Percentiles rank a stretch among this genome's conserved stretches.
Evolutionary conservation across 768 basidiomycete genomes (phyloP).

Genomic region (Phanerodontia chrysosporium): DNA sequence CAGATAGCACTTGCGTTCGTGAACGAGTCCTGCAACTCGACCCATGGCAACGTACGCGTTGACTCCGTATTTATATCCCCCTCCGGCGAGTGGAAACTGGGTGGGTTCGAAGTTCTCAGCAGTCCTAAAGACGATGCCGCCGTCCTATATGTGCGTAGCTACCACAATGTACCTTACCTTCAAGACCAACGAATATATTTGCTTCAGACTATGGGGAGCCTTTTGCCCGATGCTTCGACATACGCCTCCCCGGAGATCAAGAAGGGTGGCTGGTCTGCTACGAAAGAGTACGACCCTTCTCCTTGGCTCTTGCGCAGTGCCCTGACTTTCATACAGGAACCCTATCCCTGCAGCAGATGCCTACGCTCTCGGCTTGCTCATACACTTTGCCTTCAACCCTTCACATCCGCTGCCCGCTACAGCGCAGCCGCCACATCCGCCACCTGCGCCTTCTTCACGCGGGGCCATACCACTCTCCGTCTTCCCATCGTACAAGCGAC

Average conservation of each 20-base stretch:
- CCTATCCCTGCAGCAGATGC: conserved; percentile 62
- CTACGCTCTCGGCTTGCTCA: conserved; percentile 83
- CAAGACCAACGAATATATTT: conserved; percentile 14
- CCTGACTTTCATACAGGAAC: conserved; percentile 26
- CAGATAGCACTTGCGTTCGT: conserved; percentile 89
- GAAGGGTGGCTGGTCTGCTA: conserved; percentile 75
- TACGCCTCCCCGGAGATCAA: conserved; percentile 84
- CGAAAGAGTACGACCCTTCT: conserved; percentile 65
- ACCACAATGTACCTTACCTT: conserved; percentile 8
- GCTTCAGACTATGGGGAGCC: conserved; percentile 60
- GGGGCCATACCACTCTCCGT: conserved; percentile 72
- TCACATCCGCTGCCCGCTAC: conserved; percentile 66
- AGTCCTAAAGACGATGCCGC: conserved; percentile 75
- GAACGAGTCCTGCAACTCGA: conserved; percentile 77
- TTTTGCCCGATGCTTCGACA: conserved; percentile 54
- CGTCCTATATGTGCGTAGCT: conserved; percentile 70
- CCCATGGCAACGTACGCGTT: conserved; percentile 76
- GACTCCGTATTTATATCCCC: conserved; percentile 85
- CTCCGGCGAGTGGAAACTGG: conserved; percentile 95
- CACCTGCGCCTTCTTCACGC: conserved; percentile 69
- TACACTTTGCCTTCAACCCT: conserved; percentile 88
- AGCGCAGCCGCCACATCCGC: conserved; percentile 67
- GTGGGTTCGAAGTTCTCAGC: conserved; percentile 89
- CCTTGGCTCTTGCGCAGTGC: conserved; percentile 8
- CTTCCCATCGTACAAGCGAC: conserved; percentile 80